A percentile compares a stretch with the other conserved stretches of the same genome.
These are phyloP conservation scores for Asterochloris sp. DNA, from an alignment of 139 green algal species.

Conservation along the genomic window DNA sequence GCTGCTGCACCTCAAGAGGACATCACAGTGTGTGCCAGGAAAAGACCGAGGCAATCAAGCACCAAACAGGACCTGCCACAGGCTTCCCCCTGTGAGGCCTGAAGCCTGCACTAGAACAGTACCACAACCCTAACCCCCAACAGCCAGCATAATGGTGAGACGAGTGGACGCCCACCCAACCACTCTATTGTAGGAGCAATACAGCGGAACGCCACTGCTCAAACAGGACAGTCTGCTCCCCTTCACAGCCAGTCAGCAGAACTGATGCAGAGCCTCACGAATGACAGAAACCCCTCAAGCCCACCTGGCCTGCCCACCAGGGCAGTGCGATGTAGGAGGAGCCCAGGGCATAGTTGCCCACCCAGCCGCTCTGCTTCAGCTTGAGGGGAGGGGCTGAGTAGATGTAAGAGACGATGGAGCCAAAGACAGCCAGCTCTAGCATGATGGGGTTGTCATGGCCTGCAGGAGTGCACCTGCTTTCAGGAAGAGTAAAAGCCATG, in stretches of 20 bases:
- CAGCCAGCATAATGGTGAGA: no score
- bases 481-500: not conserved
- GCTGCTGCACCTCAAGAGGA: not conserved
- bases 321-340: slow-evolving; percentile 96
- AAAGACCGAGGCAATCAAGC: not conserved
- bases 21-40: not conserved
- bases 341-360: slow-evolving; percentile 94
- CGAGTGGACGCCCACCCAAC: no score
- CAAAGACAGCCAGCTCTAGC: slow-evolving; percentile 79
- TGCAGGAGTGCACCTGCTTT: slow-evolving; percentile 5
- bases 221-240: no score
- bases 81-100: no score
- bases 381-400: slow-evolving; percentile 98
- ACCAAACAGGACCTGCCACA: not conserved
- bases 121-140: no score
- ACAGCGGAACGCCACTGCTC: no score
- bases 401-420: slow-evolving; percentile 98
- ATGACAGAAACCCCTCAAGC: not conserved
- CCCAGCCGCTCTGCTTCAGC: slow-evolving; percentile 95
- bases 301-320: slow-evolving; percentile 90
- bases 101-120: no score
- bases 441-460: slow-evolving; percentile 73
- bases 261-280: no score
- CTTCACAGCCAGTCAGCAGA: no score
- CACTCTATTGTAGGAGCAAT: no score